Evolutionary conservation across 2,329 filamentous ascomycete genomes (phyloP).

Genomic region (Chlorencoelia australis): DNA sequence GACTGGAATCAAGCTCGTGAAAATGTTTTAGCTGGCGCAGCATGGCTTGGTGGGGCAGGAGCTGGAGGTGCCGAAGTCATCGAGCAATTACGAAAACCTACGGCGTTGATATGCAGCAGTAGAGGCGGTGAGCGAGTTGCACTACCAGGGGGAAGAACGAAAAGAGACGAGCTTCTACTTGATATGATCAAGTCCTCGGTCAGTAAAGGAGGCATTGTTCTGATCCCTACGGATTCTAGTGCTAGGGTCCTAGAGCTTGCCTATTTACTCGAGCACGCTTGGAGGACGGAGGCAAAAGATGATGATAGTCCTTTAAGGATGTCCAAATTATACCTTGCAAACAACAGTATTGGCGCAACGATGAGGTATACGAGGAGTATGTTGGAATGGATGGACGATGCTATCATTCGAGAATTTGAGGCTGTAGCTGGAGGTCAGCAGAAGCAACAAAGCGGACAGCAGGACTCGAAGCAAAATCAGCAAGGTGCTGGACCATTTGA

Average conservation of each 20-base stretch:
- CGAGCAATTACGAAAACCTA: constrained; percentile 86
- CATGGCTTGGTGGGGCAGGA: constrained; percentile 79
- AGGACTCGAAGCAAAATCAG: constrained; percentile 39
- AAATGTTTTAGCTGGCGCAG: constrained; percentile 85
- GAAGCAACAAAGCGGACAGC: constrained; percentile 33
- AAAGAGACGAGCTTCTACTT: constrained; percentile 76
- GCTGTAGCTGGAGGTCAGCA: constrained; percentile 38
- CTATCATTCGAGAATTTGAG: constrained; percentile 86
- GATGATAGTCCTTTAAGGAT: constrained; percentile 41
- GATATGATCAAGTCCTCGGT: constrained; percentile 74
- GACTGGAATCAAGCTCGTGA: constrained; percentile 98
- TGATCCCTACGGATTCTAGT: constrained; percentile 91
- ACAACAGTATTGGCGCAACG: constrained; percentile 76
- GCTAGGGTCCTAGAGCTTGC: constrained; percentile 88
- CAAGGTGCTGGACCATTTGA: constrained; percentile 68
- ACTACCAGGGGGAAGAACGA: constrained; percentile 62
- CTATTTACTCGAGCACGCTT: constrained; percentile 86
- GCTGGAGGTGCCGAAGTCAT: constrained; percentile 81
- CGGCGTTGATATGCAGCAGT: constrained; percentile 85
- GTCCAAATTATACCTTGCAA: constrained; percentile 68
- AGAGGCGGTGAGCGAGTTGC: constrained; percentile 64
- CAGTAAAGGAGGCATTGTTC: constrained; percentile 73
- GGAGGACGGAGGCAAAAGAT: constrained; percentile 55
- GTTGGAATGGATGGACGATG: constrained; percentile 99
- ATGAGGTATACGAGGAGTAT: constrained; percentile 89